Base-by-base conservation (phyloP, 2,329 filamentous ascomycete species). In the Verticillium klebahnii region DNA sequence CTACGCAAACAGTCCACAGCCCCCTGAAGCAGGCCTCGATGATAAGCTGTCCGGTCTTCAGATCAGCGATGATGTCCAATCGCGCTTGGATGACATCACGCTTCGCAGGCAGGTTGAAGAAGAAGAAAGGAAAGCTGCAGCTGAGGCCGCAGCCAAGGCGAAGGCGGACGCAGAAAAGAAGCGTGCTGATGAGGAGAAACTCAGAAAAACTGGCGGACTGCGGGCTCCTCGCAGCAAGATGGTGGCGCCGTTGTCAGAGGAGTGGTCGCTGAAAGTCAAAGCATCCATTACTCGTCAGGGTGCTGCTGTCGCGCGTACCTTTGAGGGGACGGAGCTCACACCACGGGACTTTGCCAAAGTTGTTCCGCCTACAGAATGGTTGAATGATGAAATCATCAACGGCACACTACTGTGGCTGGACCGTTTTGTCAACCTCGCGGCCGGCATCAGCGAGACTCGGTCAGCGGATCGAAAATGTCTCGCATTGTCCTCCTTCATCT, bases 351-450 rank as follows among this genome's bases (percentile, higher is more conserved):
- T 92, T 67, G 77, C 75, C n/a, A 88, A 82, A 56, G 74, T 93
- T 8, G 78, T 89, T 17, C 77, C 78, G 19, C 72, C 77, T 9
- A 79, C 74, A 0, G 79, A 79, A 32, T 94, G 90, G 90, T 81
- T 94, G 7, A 93, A 93, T 65, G 91, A 93, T 71, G 88, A 91
- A 67, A 85, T 90, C 58, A 85, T 94, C 67, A 91, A 92, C 67
- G 84, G 85, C 15, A 85, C 85, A 57, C 79, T 92, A 31, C 74
- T 81, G 32, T 83, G 85, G 69, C 75, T 92, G 15, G 85, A 87
- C 57, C 77, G 80, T 17, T 81, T 81, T 58, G 75, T 87, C 68
- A 89, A 89, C 69, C 75, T 80, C 62, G 75, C 81, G 36, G 81
- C 80, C 32, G 86, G 86, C 31, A 80, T 81, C 60, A 77, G 76